phyloP scores from a whole-genome alignment of 176 grass and related monocot species.

The Lolium rigidum region DNA sequence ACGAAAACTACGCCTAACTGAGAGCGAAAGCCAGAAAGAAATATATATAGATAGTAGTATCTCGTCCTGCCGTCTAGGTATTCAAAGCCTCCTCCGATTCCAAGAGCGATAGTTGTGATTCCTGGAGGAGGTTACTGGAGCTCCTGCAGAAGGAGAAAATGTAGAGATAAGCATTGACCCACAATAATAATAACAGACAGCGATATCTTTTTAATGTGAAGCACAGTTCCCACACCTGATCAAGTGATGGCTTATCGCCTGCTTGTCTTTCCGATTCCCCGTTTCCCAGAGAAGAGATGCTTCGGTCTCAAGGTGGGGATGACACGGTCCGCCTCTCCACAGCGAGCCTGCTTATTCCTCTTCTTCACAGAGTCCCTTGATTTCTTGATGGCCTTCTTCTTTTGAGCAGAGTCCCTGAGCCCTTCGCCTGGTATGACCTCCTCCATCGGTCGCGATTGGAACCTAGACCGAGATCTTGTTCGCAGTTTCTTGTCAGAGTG shows the following conservation, averaged over 20 bases:
- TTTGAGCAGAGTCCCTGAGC: constrained; percentile 72
- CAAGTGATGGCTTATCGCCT: constrained; percentile 50
- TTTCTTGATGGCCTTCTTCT: constrained; percentile 69
- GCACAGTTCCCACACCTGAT: neutral
- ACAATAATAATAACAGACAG: neutral
- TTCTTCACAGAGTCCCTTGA: constrained; percentile 49
- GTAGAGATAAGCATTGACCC: constrained; percentile 17
- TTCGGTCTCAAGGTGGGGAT: constrained; percentile 88
- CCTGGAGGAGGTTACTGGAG: neutral
- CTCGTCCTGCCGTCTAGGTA: neutral
- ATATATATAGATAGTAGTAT: neutral
- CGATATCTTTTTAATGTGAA: neutral
- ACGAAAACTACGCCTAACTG: neutral
- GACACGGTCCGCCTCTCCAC: constrained; percentile 78
- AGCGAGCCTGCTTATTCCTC: constrained; percentile 78
- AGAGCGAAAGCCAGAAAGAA: neutral
- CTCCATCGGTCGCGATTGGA: constrained; percentile 46
- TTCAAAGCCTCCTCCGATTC: neutral
- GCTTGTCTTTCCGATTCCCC: constrained; percentile 66
- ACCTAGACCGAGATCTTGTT: constrained; percentile 43
- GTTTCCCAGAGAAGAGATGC: constrained; percentile 84
- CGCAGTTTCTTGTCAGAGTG: constrained; percentile 63
- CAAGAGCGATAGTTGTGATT: neutral
- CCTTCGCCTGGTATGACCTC: constrained; percentile 73
- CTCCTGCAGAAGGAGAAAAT: neutral